A percentile compares a stretch with the other conserved stretches of the same genome.
These are phyloP conservation scores for Venturia oleaginea DNA, from an alignment of 2,329 filamentous ascomycete genomes.

Conservation along the genomic window DNA sequence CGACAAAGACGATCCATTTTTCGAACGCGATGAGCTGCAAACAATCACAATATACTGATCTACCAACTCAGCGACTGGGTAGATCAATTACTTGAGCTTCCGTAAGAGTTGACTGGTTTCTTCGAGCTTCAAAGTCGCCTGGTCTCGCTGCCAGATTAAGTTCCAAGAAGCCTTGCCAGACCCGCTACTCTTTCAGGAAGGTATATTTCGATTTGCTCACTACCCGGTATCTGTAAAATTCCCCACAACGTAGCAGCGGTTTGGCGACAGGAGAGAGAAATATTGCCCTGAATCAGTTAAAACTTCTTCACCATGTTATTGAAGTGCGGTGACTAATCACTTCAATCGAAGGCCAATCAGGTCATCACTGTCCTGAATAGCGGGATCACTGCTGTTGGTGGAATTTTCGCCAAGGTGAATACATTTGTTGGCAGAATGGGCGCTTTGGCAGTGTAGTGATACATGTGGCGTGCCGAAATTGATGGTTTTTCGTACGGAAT, in stretches of 20 bases:
- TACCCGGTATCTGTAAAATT: no score
- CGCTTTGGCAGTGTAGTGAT: neutral
- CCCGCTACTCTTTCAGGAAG: neutral
- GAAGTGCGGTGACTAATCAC: neutral
- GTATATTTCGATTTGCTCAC: neutral
- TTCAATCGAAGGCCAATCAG: neutral
- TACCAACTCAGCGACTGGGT: neutral
- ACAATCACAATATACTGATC: slow-evolving; percentile 3
- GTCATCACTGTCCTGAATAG: slow-evolving; percentile 1
- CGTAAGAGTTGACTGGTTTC: neutral
- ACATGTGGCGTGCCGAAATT: neutral
- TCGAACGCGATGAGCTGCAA: neutral
- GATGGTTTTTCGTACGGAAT: no score
- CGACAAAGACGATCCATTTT: slow-evolving; percentile 9
- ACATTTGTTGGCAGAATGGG: neutral
- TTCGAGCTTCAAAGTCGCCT: neutral
- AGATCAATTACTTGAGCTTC: neutral
- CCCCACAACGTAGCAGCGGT: no score
- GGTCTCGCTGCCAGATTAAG: neutral
- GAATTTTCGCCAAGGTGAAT: neutral
- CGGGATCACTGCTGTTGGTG: slow-evolving; percentile 5
- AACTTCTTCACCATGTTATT: neutral
- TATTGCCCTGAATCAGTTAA: neutral
- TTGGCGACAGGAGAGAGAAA: neutral
- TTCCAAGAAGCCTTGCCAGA: neutral